Evolutionary conservation across 148 eudicot genomes (phyloP), one percentile per base, ranked within the genome.

Genomic region (Polygonum aviculare): DNA sequence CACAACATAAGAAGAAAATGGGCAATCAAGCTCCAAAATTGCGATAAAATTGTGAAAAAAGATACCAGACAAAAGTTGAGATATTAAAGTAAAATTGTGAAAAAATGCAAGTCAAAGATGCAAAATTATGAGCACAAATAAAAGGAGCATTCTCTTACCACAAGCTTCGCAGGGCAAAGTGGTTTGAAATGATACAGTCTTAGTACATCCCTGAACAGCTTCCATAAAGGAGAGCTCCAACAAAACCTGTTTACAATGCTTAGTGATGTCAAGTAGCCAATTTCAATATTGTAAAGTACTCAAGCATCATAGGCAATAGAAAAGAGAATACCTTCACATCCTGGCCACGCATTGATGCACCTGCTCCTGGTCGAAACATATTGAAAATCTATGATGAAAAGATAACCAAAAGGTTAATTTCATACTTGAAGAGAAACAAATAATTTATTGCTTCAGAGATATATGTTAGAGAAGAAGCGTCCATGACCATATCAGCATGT

Each of bases 201-300:
- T 95, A 52, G 85, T 80, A 81, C 99, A 95, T 71, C 99, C 99
- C 80, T 88, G 94, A 74, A 95, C 97, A 83, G 99, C 99, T 88
- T 95, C 99, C 99, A 93, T 93, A 77, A 95, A 95, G 31, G 99
- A 93, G 44, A 95, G 78, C 80, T 95, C 96, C 74, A 93, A 75
- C 11, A 88, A 45, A 76, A 81, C 85, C 94, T 90, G 77, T 71
- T 8, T 72, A 78, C 35, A 50, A 73, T 19, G 45, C 38, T 16
- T 26, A 48, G 19, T 38, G 10, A 60, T 63, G 52, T 49, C 21
- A 76, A 14, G 72, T 48, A 38, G 59, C 21, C 2, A 44, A 51
- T 76, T 47, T 16, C 19, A 67, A 67, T 36, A 44, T 67, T 67
- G 12, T 33, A 65, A 12, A 36, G 44, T 12, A 47, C 19, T 49